Percentiles rank a stretch among this genome's conserved stretches.
Evolutionary conservation across 2,329 filamentous ascomycete species (phyloP).

Genomic region (Dactylellina cionopaga): DNA sequence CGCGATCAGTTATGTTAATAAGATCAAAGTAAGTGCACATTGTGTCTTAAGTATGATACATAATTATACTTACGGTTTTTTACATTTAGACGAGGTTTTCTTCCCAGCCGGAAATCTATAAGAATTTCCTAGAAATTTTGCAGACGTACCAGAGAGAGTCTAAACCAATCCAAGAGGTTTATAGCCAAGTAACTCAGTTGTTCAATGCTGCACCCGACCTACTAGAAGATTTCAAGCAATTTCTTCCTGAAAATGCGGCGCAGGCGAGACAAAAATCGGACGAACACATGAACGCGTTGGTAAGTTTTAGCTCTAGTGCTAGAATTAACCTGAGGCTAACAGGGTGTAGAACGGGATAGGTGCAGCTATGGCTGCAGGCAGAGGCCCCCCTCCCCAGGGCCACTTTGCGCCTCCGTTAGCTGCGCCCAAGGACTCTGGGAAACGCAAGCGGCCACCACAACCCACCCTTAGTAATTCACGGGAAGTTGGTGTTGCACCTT

Average conservation of each 20-base stretch:
- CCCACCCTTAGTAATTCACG: slow-evolving; percentile 29
- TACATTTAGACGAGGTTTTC: slow-evolving; percentile 85
- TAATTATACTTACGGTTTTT: slow-evolving; percentile 8
- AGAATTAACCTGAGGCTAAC: neutral
- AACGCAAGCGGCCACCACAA: slow-evolving; percentile 65
- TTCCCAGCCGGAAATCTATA: slow-evolving; percentile 97
- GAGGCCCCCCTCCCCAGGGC: slow-evolving; percentile 80
- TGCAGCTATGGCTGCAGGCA: slow-evolving; percentile 61
- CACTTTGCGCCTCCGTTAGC: slow-evolving; percentile 88
- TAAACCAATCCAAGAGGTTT: slow-evolving; percentile 98
- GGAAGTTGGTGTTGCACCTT: slow-evolving; percentile 34
- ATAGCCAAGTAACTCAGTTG: slow-evolving; percentile 91
- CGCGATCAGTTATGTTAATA: slow-evolving; percentile 98
- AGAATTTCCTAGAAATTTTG: slow-evolving; percentile 96
- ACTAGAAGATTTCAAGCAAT: slow-evolving; percentile 98
- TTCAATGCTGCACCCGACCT: slow-evolving; percentile 95
- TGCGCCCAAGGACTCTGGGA: slow-evolving; percentile 89
- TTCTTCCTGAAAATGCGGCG: slow-evolving; percentile 87
- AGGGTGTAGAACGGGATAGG: slow-evolving; percentile 28
- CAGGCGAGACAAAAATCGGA: slow-evolving; percentile 70
- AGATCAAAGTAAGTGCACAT: slow-evolving; percentile 82
- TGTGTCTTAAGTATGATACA: neutral
- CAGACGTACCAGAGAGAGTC: slow-evolving; percentile 98
- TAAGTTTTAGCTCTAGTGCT: slow-evolving; percentile 1
- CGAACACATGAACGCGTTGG: slow-evolving; percentile 62